Base-by-base conservation (phyloP, 768 basidiomycete species). In the Galerina marginata region DNA sequence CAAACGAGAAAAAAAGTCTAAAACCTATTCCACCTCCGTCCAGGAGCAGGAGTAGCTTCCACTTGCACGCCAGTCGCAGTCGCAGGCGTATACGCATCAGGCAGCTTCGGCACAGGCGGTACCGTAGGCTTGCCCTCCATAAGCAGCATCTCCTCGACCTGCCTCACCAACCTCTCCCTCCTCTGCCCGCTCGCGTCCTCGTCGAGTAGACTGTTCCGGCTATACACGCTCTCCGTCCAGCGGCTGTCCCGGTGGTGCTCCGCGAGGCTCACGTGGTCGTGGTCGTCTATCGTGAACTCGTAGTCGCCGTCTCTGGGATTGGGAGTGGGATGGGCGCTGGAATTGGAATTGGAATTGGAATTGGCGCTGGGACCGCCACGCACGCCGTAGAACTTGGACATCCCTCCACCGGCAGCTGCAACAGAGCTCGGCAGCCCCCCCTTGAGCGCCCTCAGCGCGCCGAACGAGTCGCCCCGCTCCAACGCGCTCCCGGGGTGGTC, bases 101-200 rank as follows among this genome's bases (percentile, higher is more conserved):
- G 79, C 38, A 82, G 60, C 65, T 72, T 75, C 9, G 82, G 83
- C 37, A 84, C 81, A 36, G 82, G 82, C 37, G 82, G 82, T 14
- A 79, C 29, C 23, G 16, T 58, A 12, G 58, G 62, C 43, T 26
- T 65, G 54, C 45, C 61, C 49, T 62, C 69, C 66, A 56, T 70
- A 40, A 76, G 78, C 66, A 82, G 79, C 82, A 87, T 82, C 54
- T 74, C 80, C 67, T 82, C 83, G 14, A 88, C 83, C 36, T 81
- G 72, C 60, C 74, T 67, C 51, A 87, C 74, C 62, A 88, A 83
- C 65, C 81, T 69, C 38, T 79, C 78, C 58, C 86, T 72, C 52
- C 79, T 76, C 65, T 76, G 71, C 25, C 62, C 67, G 65, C 86
- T 87, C 71, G 79, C 78, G 36, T 83, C 81, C 20, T 74, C 69